Evolutionary conservation across 257 asterid genomes (phyloP).

Genomic region (Jaltomata sinuosa): DNA sequence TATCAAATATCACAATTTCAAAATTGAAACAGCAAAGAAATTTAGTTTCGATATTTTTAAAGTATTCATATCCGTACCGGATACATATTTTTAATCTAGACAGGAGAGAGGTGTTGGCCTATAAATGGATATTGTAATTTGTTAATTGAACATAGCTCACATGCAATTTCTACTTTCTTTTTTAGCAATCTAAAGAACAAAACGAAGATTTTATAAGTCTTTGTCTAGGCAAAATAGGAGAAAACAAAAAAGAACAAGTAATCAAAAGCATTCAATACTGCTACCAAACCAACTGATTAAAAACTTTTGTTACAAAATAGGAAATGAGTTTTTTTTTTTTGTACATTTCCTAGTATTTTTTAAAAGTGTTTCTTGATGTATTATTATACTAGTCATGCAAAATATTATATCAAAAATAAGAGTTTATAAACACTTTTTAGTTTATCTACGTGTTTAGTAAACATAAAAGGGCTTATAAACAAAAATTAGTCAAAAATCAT

Average conservation of each 20-base stretch:
- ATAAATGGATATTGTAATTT: not conserved
- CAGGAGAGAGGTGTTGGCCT: not conserved
- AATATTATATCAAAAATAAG: too few species aligned
- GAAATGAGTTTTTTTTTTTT: too few species aligned
- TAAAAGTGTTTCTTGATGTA: too few species aligned
- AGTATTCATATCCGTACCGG: not conserved
- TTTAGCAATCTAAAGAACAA: not conserved
- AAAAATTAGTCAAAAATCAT: too few species aligned
- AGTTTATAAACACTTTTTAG: too few species aligned
- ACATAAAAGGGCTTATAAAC: too few species aligned
- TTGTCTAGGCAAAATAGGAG: not conserved
- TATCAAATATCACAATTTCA: not conserved
- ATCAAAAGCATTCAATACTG: not conserved
- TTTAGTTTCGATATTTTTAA: too few species aligned
- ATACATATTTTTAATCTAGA: not conserved
- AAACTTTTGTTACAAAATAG: not conserved
- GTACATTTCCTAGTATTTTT: too few species aligned
- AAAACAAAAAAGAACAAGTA: too few species aligned
- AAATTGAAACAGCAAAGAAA: not conserved
- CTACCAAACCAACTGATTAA: not conserved
- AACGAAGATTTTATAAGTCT: not conserved
- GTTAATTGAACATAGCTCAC: not conserved
- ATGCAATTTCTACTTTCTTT: not conserved
- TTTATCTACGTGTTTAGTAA: too few species aligned
- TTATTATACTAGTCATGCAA: too few species aligned